These are phyloP conservation scores for Cercospora sp. DNA, from an alignment of 2,329 filamentous ascomycete species.

Conservation along the genomic window DNA sequence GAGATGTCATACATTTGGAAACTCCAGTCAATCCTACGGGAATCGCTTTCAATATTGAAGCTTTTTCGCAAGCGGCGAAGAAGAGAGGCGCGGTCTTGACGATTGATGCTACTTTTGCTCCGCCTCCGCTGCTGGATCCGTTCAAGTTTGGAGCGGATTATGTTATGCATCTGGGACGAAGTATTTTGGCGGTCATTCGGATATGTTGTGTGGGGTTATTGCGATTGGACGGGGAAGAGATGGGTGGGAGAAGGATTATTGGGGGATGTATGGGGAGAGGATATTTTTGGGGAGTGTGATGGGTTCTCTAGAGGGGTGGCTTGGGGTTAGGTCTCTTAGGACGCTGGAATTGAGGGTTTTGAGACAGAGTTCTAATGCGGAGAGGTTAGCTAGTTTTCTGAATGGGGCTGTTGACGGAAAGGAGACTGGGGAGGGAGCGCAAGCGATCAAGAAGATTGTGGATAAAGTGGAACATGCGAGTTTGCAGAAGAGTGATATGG, in stretches of 20 bases:
- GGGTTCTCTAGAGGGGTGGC: slow-evolving; percentile 88
- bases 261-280: slow-evolving; percentile 65
- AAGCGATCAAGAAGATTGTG: slow-evolving; percentile 57
- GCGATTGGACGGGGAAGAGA: slow-evolving; percentile 54
- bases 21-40: slow-evolving; percentile 92
- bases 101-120: slow-evolving; percentile 90
- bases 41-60: slow-evolving; percentile 70
- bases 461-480: slow-evolving; percentile 72
- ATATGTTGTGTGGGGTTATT: slow-evolving; percentile 86
- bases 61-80: slow-evolving; percentile 73
- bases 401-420: slow-evolving; percentile 47
- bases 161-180: slow-evolving; percentile 91
- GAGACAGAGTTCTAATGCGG: slow-evolving; percentile 72
- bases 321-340: slow-evolving; percentile 80
- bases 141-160: slow-evolving; percentile 79
- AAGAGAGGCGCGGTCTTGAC: slow-evolving; percentile 71
- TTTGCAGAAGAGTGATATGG: slow-evolving; percentile 66
- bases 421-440: slow-evolving; percentile 24
- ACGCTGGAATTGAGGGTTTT: slow-evolving; percentile 81
- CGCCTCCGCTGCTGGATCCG: slow-evolving; percentile 84
- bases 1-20: slow-evolving; percentile 88
- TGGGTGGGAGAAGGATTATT: slow-evolving; percentile 56
- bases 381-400: slow-evolving; percentile 71
- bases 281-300: slow-evolving; percentile 79
- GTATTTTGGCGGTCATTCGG: slow-evolving; percentile 93